These are phyloP conservation scores for Debaryomyces castellii DNA, from an alignment of 805 yeast genomes.

Conservation along the genomic window DNA sequence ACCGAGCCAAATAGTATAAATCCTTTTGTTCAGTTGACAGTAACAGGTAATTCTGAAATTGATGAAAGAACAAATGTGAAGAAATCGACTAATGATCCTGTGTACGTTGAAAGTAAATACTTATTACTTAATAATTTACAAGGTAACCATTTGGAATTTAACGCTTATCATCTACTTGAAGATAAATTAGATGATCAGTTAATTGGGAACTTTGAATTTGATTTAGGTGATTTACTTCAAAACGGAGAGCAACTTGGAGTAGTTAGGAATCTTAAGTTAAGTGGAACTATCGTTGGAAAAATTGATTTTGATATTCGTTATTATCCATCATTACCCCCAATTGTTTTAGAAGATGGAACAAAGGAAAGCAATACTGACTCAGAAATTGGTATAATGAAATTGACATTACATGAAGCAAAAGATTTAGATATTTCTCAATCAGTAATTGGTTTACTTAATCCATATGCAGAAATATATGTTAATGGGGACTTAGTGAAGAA, in stretches of 20 bases:
- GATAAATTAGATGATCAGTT: conserved; percentile 56
- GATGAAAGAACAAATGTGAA: conserved; percentile 60
- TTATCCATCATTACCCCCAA: conserved; percentile 48
- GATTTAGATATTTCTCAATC: conserved; percentile 55
- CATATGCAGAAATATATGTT: conserved; percentile 66
- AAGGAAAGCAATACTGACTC: conserved; percentile 51
- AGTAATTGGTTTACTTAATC: conserved; percentile 52
- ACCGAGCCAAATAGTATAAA: conserved; percentile 43
- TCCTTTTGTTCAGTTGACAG: conserved; percentile 53
- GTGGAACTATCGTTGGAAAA: conserved; percentile 58
- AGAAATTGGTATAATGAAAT: conserved; percentile 73
- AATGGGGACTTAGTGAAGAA: conserved; percentile 55
- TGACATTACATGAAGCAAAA: conserved; percentile 59
- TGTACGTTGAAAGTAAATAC: conserved; percentile 66
- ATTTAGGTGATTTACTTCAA: conserved; percentile 61
- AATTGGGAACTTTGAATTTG: conserved; percentile 48
- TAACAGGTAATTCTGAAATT: conserved; percentile 37
- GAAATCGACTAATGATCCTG: conserved; percentile 54
- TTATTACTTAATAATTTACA: conserved; percentile 56
- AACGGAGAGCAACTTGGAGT: conserved; percentile 43
- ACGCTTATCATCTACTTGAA: conserved; percentile 51
- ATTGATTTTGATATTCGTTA: conserved; percentile 57
- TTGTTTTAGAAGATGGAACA: conserved; percentile 48
- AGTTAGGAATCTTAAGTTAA: conserved; percentile 43
- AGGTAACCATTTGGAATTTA: conserved; percentile 52